Base-by-base conservation (phyloP, 768 basidiomycete species). In the Auricularia sp. region DNA sequence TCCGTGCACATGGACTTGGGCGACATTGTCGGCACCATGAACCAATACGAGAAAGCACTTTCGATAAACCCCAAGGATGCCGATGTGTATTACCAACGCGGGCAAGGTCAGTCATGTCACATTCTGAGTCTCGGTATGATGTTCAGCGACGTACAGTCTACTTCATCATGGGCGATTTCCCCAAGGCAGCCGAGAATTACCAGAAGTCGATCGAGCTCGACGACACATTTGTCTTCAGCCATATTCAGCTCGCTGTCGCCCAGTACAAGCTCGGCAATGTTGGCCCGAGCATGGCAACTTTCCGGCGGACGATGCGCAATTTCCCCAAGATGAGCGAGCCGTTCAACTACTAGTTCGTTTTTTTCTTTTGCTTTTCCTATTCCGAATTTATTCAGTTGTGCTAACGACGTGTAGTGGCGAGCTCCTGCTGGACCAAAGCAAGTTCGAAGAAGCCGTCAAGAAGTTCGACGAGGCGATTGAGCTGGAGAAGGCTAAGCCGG, bases 11-110 rank as follows among this genome's bases (percentile, higher is more conserved):
- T 99, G 96, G 97, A 99, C 74, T 88, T 95, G 70, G 88, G 88
- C 47, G 84, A 94, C 67, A 82, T 90, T 13, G 77, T 80, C 21
- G 85, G 84, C 68, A 90, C 96, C 1, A 94, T 98, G 76, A 85
- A 88, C 65, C 91, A 89, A 73, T 98, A 98, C 73, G 94, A 96
- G 54, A 81, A 88, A 67, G 97, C 97, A 1, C 88, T 94, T 72
- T 80, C 82, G 69, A 83, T 89, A 69, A 87, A 98, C 70, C 78
- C 87, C 5, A 78, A 86, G 61, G 95, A 98, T 76, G 88, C 96
- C 0, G 96, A 98, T 75, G 93, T 97, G 65, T 98, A 92, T 80
- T 99, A 99, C 77, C 97, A 99, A 75, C 92, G 95, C 69, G 97
- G 96, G 56, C 97, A 99, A 81, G 92, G 92, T 90, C 61, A 42